Conservation (phyloP, 208 protist species). For the Leishmania turanica region DNA sequence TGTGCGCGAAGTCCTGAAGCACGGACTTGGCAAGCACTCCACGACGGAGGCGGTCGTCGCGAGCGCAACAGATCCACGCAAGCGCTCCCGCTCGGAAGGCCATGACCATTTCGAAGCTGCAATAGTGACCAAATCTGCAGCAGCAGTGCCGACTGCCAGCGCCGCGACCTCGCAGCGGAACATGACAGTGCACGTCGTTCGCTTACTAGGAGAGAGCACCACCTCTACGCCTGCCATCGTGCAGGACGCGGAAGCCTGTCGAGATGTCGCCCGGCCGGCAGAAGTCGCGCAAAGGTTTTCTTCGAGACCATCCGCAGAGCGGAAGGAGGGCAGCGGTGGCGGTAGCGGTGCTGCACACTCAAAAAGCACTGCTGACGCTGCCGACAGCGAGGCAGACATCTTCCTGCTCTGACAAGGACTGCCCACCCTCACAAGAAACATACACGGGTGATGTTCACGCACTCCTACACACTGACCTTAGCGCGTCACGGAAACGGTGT, state of each 20-base stretch:
- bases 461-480: neutral
- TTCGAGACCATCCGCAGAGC: neutral
- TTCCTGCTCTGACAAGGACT: constrained; percentile 18
- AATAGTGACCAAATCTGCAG: neutral
- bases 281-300: neutral
- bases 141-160: neutral
- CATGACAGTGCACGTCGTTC: constrained; percentile 1
- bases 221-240: constrained; percentile 7
- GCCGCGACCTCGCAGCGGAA: neutral
- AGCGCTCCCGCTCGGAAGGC: neutral
- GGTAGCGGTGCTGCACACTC: neutral
- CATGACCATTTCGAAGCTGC: neutral
- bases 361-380: constrained; percentile 8
- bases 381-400: constrained; percentile 34
- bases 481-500: neutral
- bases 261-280: too few relatives aligned
- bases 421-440: neutral
- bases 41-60: neutral
- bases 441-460: neutral
- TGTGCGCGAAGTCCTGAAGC: constrained; percentile 1
- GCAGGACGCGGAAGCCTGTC: neutral
- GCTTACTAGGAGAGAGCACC: constrained; percentile 20
- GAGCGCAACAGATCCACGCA: neutral
- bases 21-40: neutral
- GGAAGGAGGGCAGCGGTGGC: neutral